phyloP scores from a whole-genome alignment of 2,329 filamentous ascomycete species.

The Penicillium fuscoglaucum region DNA sequence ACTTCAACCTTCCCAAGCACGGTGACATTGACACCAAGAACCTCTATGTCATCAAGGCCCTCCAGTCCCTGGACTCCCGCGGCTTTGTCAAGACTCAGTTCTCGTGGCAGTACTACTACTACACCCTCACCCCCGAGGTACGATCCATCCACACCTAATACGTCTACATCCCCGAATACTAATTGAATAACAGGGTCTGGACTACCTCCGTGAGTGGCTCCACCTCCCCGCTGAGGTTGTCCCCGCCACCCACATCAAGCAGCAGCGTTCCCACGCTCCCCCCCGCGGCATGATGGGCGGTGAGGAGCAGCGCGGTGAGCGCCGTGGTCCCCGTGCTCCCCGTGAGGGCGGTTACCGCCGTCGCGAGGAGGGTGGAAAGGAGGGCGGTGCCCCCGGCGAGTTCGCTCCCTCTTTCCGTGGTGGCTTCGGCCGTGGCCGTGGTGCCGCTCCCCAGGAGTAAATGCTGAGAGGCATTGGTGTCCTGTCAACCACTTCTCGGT shows the following conservation, averaged over 20 bases:
- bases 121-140: slow-evolving; percentile 92
- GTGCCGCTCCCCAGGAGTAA: slow-evolving; percentile 67
- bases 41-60: slow-evolving; percentile 98
- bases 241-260: slow-evolving; percentile 99
- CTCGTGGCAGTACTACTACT: slow-evolving; percentile 99
- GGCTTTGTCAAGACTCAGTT: slow-evolving; percentile 99
- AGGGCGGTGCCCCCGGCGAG: slow-evolving; percentile 87
- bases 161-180: neutral
- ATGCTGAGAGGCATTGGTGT: slow-evolving; percentile 34
- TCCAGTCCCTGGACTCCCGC: slow-evolving; percentile 96
- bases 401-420: slow-evolving; percentile 92
- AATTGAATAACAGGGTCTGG: slow-evolving; percentile 66
- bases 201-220: slow-evolving; percentile 99
- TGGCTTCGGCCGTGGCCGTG: slow-evolving; percentile 86
- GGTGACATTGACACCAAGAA: slow-evolving; percentile 99
- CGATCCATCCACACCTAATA: slow-evolving; percentile 4
- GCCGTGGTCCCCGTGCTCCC: slow-evolving; percentile 70
- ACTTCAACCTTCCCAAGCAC: slow-evolving; percentile 98
- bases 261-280: slow-evolving; percentile 97
- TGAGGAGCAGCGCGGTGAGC: slow-evolving; percentile 72
- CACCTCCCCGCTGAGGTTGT: slow-evolving; percentile 99
- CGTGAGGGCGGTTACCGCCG: slow-evolving; percentile 89
- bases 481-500: slow-evolving; percentile 33
- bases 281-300: slow-evolving; percentile 96
- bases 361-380: slow-evolving; percentile 80